Evolutionary conservation across 306 rosid species (phyloP), one percentile per base, ranked within the genome.

Genomic region (Cicer bijugum): DNA sequence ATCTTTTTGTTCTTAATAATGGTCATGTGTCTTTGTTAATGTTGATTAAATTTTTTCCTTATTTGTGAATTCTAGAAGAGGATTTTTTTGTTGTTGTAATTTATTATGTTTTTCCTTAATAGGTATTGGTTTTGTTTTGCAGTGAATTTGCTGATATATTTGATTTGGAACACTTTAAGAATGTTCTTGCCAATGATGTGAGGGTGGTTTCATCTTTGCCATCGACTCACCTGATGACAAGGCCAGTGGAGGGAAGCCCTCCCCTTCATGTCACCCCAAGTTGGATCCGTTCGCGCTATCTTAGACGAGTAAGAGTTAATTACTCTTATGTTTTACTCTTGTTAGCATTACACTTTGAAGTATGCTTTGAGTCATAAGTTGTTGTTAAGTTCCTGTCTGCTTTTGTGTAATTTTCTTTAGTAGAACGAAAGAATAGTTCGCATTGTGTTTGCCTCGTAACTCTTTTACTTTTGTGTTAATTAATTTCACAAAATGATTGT

Each of bases 71-170:
- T 51, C 15, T 6, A 42, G 52, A 65, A 65, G 51, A 64, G 51
- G 43, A 4, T 15, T 10, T 16, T 65, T 2, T 28, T 28, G 0
- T 17, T 17, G 1, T 20, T 43, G 14, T 65, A 9, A 10, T 65
- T 43, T 17, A 10, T 43, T 2, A 23, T 65, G 8, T 19, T 2
- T 65, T 67, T 45, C 19, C 78, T 84, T 53, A 64, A 47, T 68
- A 33, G 78, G 70, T 17, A 15, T 71, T 57, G 74, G 80, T 20
- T 61, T 65, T 83, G 83, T 69, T 44, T 39, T 85, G 89, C 89
- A 94, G 98, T 85, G 98, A 94, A 71, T 94, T 94, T 71, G 88
- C 91, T 67, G 98, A 94, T 81, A 89, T 94, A 83, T 94, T 94
- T 82, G 97, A 94, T 82, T 84, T 94, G 88, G 95, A 91, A 79